phyloP scores from a whole-genome alignment of 106 monocot species.

The Phalaenopsis aphrodite region DNA sequence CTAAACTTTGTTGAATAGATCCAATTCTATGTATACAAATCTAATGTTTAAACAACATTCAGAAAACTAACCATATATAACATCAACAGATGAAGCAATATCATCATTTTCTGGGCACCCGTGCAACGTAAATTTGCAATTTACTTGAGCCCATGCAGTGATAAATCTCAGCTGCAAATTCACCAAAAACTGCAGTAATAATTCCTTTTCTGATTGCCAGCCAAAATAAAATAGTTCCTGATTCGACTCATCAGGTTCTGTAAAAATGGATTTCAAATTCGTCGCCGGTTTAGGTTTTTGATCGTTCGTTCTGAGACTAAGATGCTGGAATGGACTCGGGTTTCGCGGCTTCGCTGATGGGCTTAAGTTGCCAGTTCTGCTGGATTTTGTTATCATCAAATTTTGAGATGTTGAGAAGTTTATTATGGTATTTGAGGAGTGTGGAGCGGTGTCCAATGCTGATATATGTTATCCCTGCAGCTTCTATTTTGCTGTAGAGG shows the following conservation, averaged over 20 bases:
- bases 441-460: conserved; percentile 83
- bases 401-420: conserved; percentile 45
- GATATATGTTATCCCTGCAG: conserved; percentile 79
- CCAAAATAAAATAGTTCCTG: background rate
- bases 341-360: conserved; percentile 17
- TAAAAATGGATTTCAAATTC: too few species aligned
- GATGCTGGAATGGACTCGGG: conserved; percentile 11
- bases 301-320: background rate
- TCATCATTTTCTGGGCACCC: too few species aligned
- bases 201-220: background rate
- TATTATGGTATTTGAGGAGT: conserved; percentile 69
- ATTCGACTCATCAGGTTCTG: background rate
- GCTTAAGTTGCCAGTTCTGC: conserved; percentile 53
- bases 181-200: background rate
- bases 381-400: conserved; percentile 16
- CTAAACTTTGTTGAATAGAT: too few species aligned
- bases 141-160: too few species aligned
- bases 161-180: too few species aligned
- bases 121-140: too few species aligned
- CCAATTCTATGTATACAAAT: too few species aligned
- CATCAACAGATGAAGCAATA: too few species aligned
- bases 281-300: background rate
- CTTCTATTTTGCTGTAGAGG: conserved; percentile 66
- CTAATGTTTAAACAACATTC: too few species aligned
- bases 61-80: too few species aligned